Evolutionary conservation across 2,329 filamentous ascomycete genomes (phyloP), one percentile per base, ranked within the genome.

Genomic region (Alternaria sp.): DNA sequence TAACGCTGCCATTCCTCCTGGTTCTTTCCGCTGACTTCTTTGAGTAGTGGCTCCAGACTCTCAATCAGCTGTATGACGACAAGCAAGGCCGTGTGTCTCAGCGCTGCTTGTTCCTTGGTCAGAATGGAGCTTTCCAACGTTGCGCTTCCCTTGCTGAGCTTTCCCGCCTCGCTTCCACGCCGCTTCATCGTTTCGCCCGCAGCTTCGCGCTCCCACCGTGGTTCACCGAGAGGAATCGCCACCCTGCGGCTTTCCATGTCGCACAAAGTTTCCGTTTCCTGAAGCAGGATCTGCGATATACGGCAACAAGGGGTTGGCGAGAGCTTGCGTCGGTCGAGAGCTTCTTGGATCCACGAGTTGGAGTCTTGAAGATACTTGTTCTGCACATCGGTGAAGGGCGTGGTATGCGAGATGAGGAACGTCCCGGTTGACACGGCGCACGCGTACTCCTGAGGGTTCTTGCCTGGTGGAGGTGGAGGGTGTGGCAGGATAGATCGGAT

Each of bases 1-100:
- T 93, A 97, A 40, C 87, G 83, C 75, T 96, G 91, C 93, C 93
- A 97, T 79, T 97, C 93, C 67, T 96, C 92, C 72, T 91, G 87
- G 70, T 90, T 92, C 82, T 96, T 96, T 13, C 90, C 90, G 71
- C 90, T 96, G 44, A 88, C 87, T 70, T 96, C 90, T 68, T 90
- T 86, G 67, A 97, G 80, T 58, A 95, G 80, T 5, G 92, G 91
- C 77, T 97, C 93, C 69, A 97, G 80, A 62, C 89, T 90, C 74
- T 95, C 91, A 53, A 96, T 91, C 83, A 92, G 86, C 73, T 93
- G 90, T 51, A 96, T 86, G 5, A 93, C 87, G 2, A 90, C 92
- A 72, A 91, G 80, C 55, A 97, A 83, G n/a, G 93, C 92, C 10
- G 91, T 94, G 69, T 88, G 85, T 54, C 93, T 83, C 52, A 96